Percentiles rank a stretch among this genome's conserved stretches.
Evolutionary conservation across 2,329 filamentous ascomycete genomes (phyloP).

Genomic region (Fusarium staphyleae): DNA sequence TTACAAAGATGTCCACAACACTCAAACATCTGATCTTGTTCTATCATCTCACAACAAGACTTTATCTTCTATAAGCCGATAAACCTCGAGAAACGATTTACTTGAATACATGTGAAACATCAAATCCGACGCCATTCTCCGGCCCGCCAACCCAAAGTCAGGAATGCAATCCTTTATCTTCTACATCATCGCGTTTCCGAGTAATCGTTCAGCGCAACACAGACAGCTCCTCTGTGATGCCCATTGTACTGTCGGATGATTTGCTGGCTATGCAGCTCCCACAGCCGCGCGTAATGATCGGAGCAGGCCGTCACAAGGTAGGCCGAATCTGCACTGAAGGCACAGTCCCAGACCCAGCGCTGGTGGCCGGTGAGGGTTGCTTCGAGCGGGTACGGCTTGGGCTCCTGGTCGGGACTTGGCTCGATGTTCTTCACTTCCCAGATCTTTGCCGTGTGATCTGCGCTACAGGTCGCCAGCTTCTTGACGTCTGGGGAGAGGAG

Average conservation of each 20-base stretch:
- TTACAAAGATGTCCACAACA: no score
- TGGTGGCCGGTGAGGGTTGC: conserved; percentile 90
- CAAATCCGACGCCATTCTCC: conserved; percentile 37
- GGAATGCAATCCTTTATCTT: conserved; percentile 19
- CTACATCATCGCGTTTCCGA: conserved; percentile 59
- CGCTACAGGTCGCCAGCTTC: conserved; percentile 91
- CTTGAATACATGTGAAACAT: conserved; percentile 22
- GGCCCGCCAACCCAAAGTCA: conserved; percentile 2
- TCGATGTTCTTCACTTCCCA: conserved; percentile 87
- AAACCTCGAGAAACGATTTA: conserved; percentile 10
- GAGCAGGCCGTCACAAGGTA: conserved; percentile 93
- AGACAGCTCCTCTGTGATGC: conserved; percentile 89
- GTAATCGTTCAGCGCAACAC: conserved; percentile 91
- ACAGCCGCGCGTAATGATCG: conserved; percentile 90
- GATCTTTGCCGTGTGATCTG: conserved; percentile 93
- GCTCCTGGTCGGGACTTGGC: conserved; percentile 50
- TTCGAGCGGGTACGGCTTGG: conserved; percentile 77
- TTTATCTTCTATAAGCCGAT: conserved; percentile 6
- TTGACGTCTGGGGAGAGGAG: conserved; percentile 92
- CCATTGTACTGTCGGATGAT: conserved; percentile 97
- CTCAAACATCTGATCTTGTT: not conserved
- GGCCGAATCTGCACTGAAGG: conserved; percentile 90
- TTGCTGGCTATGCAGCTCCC: conserved; percentile 85
- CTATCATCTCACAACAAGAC: not conserved
- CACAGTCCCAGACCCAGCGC: conserved; percentile 97